phyloP scores from a whole-genome alignment of 306 rosid genomes.

The Prunus dulcis region DNA sequence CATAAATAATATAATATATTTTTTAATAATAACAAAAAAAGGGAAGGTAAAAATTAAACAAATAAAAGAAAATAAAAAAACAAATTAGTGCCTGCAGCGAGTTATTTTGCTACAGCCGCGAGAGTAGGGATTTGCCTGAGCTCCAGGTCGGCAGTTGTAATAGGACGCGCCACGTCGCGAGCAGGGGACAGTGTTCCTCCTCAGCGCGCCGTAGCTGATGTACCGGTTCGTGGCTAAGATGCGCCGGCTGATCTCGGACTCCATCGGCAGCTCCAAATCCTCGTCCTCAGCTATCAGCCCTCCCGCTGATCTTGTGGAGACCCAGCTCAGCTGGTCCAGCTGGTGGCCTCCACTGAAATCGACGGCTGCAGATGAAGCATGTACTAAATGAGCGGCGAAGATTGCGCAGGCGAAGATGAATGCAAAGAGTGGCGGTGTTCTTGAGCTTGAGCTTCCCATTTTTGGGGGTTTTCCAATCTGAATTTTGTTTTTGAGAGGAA shows the following conservation, averaged over 20 bases:
- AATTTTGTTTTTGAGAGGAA: not conserved
- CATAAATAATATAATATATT: constrained; percentile 6
- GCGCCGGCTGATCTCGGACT: constrained; percentile 84
- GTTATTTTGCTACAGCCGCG: constrained; percentile 87
- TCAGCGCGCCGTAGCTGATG: constrained; percentile 94
- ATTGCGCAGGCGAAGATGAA: constrained; percentile 41
- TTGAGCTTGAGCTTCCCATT: constrained; percentile 45
- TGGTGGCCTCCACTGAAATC: constrained; percentile 41
- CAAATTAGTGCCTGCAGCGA: constrained; percentile 69
- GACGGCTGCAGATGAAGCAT: constrained; percentile 43
- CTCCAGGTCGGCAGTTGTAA: constrained; percentile 88
- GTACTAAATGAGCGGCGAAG: constrained; percentile 44
- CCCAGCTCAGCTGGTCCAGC: constrained; percentile 37
- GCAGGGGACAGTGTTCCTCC: constrained; percentile 90
- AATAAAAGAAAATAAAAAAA: not conserved
- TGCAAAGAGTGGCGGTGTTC: not conserved
- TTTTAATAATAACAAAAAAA: not conserved
- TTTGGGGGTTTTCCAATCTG: not conserved
- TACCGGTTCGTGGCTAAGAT: constrained; percentile 58
- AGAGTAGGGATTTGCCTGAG: constrained; percentile 83
- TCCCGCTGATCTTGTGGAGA: constrained; percentile 32
- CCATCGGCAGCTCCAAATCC: constrained; percentile 67
- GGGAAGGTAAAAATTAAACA: not conserved
- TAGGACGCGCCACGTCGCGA: constrained; percentile 93
- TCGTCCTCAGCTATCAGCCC: constrained; percentile 55